Evolutionary conservation across 495 filamentous ascomycete genomes (phyloP).

Genomic region (Glutinoglossum americanum): DNA sequence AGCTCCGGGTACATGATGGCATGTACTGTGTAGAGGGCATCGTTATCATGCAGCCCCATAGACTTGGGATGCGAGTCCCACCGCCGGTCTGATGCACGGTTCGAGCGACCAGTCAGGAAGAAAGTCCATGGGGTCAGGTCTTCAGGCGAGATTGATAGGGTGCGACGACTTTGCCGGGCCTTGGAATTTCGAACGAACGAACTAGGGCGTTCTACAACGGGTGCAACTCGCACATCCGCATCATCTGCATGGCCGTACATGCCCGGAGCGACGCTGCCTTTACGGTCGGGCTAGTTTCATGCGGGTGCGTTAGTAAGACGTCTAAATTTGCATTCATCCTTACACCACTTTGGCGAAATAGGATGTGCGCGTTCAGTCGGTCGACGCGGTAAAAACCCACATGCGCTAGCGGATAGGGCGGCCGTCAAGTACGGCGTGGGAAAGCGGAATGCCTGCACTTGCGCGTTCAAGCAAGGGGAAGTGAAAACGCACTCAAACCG

Average conservation of each 20-base stretch:
- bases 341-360: not conserved
- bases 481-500: not conserved
- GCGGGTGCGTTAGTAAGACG: slow-evolving; percentile 1
- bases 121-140: not conserved
- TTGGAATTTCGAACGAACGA: not conserved
- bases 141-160: not conserved
- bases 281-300: not conserved
- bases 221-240: too few relatives aligned
- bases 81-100: not conserved
- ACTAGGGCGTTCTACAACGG: not conserved
- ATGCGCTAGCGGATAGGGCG: not conserved
- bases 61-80: not conserved
- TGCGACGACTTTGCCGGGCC: not conserved
- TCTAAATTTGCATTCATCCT: slow-evolving; percentile 2
- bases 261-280: too few relatives aligned
- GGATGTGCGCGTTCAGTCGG: not conserved
- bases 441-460: too few relatives aligned
- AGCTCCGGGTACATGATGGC: not conserved
- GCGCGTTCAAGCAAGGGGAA: not conserved
- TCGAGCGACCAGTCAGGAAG: not conserved
- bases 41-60: not conserved
- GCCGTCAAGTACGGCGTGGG: not conserved
- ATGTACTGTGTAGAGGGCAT: not conserved
- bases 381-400: not conserved
- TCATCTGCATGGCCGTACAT: not conserved